These are phyloP conservation scores for Glycine latifolia DNA, from an alignment of 306 rosid species.

Conservation along the genomic window DNA sequence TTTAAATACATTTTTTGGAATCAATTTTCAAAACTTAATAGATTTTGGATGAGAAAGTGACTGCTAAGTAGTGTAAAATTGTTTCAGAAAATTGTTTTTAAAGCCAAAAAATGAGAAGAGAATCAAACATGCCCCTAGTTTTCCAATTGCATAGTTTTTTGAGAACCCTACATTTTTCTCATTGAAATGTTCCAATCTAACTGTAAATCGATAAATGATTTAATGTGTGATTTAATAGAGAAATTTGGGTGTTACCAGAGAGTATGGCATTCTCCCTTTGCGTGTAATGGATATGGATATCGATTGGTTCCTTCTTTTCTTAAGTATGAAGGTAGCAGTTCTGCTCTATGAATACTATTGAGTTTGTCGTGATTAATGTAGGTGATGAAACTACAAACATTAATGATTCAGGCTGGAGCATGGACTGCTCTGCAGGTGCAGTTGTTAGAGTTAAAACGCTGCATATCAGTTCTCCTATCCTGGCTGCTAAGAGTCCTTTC, in stretches of 20 bases:
- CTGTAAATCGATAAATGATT: neutral
- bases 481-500: constrained; percentile 99
- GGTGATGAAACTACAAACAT: constrained; percentile 87
- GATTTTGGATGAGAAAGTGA: neutral
- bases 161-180: constrained; percentile 1
- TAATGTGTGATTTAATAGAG: neutral
- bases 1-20: neutral
- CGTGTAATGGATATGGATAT: constrained; percentile 8
- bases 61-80: neutral
- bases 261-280: constrained; percentile 12
- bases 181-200: too few relatives aligned
- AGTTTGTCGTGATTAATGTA: constrained; percentile 44
- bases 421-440: constrained; percentile 74
- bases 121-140: neutral
- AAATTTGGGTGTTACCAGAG: neutral
- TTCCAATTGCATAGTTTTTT: neutral
- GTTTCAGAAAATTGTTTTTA: neutral
- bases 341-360: constrained; percentile 20
- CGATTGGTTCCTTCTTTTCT: neutral
- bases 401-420: constrained; percentile 80
- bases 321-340: constrained; percentile 22
- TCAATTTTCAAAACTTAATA: neutral
- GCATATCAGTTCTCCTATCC: constrained; percentile 95
- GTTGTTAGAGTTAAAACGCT: constrained; percentile 80
- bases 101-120: neutral